These are phyloP conservation scores for Gastrolobium villosum DNA, from an alignment of 306 rosid genomes.

Conservation along the genomic window DNA sequence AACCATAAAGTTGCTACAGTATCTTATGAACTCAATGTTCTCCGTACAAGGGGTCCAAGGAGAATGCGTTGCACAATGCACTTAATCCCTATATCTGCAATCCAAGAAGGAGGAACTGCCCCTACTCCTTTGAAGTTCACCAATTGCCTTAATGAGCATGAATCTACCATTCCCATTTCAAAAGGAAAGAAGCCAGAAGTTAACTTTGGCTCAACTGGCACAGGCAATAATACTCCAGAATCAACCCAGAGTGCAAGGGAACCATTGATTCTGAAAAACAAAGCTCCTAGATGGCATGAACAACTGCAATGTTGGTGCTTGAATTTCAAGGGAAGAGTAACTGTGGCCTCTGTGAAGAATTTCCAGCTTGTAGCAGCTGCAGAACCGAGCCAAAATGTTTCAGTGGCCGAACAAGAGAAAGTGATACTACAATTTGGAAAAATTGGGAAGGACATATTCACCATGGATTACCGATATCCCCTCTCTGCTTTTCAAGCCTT, in stretches of 20 bases:
- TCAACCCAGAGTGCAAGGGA: conserved; percentile 45
- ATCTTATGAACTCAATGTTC: conserved; percentile 86
- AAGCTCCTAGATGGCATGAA: conserved; percentile 96
- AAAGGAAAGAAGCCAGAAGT: conserved; percentile 60
- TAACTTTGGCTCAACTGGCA: conserved; percentile 52
- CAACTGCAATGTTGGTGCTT: conserved; percentile 98
- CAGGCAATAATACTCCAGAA: conserved; percentile 40
- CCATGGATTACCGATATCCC: conserved; percentile 97
- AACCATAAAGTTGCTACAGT: conserved; percentile 71
- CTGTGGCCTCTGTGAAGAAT: conserved; percentile 95
- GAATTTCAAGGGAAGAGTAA: conserved; percentile 94
- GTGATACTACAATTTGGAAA: conserved; percentile 93
- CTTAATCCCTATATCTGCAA: conserved; percentile 75
- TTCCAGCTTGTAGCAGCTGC: conserved; percentile 92
- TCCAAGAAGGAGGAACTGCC: conserved; percentile 85
- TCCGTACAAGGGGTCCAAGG: conserved; percentile 96
- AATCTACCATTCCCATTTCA: conserved; percentile 43
- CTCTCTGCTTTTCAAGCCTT: conserved; percentile 98
- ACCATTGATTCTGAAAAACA: conserved; percentile 80
- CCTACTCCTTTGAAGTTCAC: conserved; percentile 79
- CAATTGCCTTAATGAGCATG: conserved; percentile 50
- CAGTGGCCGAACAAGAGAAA: conserved; percentile 82
- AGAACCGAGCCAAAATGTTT: conserved; percentile 67
- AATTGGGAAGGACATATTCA: conserved; percentile 94
- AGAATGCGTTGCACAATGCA: conserved; percentile 87